These are phyloP conservation scores for Eustoma russellianum DNA, from an alignment of 257 asterid genomes.

Conservation along the genomic window DNA sequence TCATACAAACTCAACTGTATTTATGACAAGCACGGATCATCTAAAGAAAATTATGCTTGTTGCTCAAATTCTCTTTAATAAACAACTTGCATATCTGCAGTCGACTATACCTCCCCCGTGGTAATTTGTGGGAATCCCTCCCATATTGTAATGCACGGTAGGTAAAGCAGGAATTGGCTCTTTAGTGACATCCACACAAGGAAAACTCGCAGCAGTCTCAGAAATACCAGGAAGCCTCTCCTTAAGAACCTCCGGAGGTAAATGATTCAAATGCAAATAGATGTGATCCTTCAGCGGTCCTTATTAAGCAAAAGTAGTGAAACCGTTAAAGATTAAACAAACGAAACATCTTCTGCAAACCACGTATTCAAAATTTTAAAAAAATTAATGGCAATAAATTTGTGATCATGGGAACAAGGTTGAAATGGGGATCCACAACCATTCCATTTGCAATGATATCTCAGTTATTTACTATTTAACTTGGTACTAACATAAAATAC, in stretches of 20 bases:
- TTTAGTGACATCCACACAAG: slow-evolving; percentile 97
- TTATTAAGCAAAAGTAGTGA: slow-evolving; percentile 10
- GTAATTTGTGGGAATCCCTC: slow-evolving; percentile 94
- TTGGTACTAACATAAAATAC: too few relatives aligned
- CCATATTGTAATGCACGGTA: slow-evolving; percentile 97
- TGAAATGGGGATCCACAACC: too few relatives aligned
- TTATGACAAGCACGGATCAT: neutral
- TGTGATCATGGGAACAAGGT: too few relatives aligned
- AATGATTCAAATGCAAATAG: slow-evolving; percentile 92
- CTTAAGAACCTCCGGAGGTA: slow-evolving; percentile 94
- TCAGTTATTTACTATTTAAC: too few relatives aligned
- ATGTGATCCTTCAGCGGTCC: slow-evolving; percentile 95
- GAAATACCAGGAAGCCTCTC: slow-evolving; percentile 99
- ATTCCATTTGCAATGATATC: too few relatives aligned
- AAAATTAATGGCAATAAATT: too few relatives aligned
- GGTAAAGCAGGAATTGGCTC: slow-evolving; percentile 98
- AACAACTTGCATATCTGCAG: neutral
- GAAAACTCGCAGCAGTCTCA: slow-evolving; percentile 95
- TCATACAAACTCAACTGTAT: neutral
- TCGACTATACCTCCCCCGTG: slow-evolving; percentile 72
- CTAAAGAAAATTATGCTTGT: too few relatives aligned
- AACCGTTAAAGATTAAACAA: too few relatives aligned
- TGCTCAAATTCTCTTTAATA: too few relatives aligned
- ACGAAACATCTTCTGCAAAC: too few relatives aligned
- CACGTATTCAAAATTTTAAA: too few relatives aligned